Conservation (phyloP, 1,284 basidiomycete genomes). For the Tilletia setariae region DNA sequence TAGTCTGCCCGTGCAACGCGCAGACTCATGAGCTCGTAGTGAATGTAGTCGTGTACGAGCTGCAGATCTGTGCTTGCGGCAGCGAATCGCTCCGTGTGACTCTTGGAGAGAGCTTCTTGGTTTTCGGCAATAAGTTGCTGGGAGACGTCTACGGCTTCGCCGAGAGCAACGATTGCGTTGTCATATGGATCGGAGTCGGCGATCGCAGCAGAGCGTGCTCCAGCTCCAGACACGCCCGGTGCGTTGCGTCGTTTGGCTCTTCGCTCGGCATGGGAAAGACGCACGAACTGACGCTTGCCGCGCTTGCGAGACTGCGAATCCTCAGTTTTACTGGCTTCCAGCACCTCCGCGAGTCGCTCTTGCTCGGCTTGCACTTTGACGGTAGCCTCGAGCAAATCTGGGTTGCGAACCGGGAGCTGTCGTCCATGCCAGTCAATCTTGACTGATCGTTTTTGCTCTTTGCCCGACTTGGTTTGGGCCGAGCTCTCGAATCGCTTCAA, state of each 20-base stretch:
- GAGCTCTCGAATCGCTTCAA: slow-evolving; percentile 58
- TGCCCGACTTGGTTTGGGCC: slow-evolving; percentile 35
- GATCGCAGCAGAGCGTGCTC: background rate
- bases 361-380: slow-evolving; percentile 78
- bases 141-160: slow-evolving; percentile 46
- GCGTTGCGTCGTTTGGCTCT: background rate
- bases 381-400: slow-evolving; percentile 84
- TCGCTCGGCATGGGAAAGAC: slow-evolving; percentile 4
- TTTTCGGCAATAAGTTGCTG: slow-evolving; percentile 50
- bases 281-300: background rate
- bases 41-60: slow-evolving; percentile 49
- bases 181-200: slow-evolving; percentile 44
- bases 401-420: slow-evolving; percentile 78
- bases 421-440: slow-evolving; percentile 74
- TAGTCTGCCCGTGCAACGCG: slow-evolving; percentile 45
- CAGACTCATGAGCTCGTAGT: slow-evolving; percentile 45
- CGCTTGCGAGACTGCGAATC: background rate
- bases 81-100: slow-evolving; percentile 47
- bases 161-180: slow-evolving; percentile 45
- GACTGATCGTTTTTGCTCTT: slow-evolving; percentile 43
- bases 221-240: background rate
- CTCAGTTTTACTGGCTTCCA: background rate
- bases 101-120: slow-evolving; percentile 47
- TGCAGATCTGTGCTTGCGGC: slow-evolving; percentile 47
- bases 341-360: slow-evolving; percentile 21